These are phyloP conservation scores for Akanthomyces dipterigenus DNA, from an alignment of 2,329 filamentous ascomycete genomes.

Conservation along the genomic window DNA sequence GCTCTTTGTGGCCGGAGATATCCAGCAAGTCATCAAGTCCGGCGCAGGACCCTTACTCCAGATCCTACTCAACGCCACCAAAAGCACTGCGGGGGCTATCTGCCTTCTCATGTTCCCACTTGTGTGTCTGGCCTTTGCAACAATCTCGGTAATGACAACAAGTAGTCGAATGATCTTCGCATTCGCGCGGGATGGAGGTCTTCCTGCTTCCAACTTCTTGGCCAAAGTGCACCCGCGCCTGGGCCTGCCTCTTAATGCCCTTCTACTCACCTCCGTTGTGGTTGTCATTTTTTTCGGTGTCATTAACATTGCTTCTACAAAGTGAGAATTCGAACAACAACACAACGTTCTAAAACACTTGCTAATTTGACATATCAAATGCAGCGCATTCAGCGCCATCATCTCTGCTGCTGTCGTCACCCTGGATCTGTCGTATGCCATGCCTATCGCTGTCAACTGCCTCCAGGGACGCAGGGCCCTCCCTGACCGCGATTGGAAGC, in stretches of 20 bases:
- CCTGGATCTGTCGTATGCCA: conserved; percentile 65
- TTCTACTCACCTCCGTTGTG: conserved; percentile 52
- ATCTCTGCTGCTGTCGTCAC: conserved; percentile 65
- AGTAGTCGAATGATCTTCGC: conserved; percentile 61
- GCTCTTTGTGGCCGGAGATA: conserved; percentile 56
- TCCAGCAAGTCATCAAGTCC: conserved; percentile 48
- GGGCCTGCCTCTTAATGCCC: conserved; percentile 59
- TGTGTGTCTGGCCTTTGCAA: conserved; percentile 57
- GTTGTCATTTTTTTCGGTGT: conserved; percentile 64
- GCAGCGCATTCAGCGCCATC: conserved; percentile 62
- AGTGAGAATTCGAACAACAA: not conserved
- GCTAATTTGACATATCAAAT: not conserved
- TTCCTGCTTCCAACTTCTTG: conserved; percentile 55
- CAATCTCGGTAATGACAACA: conserved; percentile 59
- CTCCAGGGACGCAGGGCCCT: conserved; percentile 59
- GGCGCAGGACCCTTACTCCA: conserved; percentile 52
- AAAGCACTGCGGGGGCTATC: conserved; percentile 52
- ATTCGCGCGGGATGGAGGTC: conserved; percentile 57
- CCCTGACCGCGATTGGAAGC: conserved; percentile 39
- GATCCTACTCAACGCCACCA: conserved; percentile 57
- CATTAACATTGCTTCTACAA: conserved; percentile 61
- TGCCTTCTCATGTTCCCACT: conserved; percentile 63
- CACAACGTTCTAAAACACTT: not conserved
- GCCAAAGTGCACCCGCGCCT: conserved; percentile 54
- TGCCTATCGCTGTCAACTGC: conserved; percentile 65